Evolutionary conservation across 352 stramenopile genomes (phyloP), one percentile per base, ranked within the genome.

Genomic region (Pythium dissimile): DNA sequence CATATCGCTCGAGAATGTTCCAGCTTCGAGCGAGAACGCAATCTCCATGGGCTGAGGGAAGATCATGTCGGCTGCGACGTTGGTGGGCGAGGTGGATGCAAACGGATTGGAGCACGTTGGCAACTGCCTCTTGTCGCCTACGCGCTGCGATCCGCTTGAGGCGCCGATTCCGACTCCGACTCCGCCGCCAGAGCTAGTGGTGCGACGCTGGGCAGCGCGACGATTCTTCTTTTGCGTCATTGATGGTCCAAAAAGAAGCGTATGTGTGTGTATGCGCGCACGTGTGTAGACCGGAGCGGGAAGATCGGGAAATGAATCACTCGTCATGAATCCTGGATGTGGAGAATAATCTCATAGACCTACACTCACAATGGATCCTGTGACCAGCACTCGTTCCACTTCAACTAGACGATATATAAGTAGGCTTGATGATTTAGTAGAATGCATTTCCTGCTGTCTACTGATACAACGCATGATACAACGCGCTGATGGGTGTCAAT

Each of bases 41-140:
- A 66, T 66, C 50, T 66, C 58, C 58, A 66, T 66, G 58, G 58
- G 58, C 35, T 66, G 49, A 12, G 58, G 58, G 50, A 66, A 66
- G 15, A 59, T 18, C 47, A 45, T 58, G n/a, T 57, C 34, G 10
- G 20, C 47, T 2, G 23, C 24, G 11, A 46, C 16, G 7, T 28
- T 45, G 1, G 37, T 30, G 20, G 27, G 31, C 3, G 30, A 23
- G 16, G n/a, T 11, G 34, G 16, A 16, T 32, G 37, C 18, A 28
- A 32, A 49, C n/a, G n/a, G n/a, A 27, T 54, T 34, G 21, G 57
- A 20, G 49, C 43, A 34, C 59, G 32, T 64, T 59, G 54, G 46
- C 52, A 47, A 60, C 10, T 64, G 54, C 20, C 44, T 48, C 16
- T 11, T 21, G 20, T 18, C 20, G 5, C 26, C 20, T 15, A 24